Percentiles rank a stretch among this genome's conserved stretches.
Evolutionary conservation across 2,329 filamentous ascomycete species (phyloP).

Genomic region (Aspergillus sp.): DNA sequence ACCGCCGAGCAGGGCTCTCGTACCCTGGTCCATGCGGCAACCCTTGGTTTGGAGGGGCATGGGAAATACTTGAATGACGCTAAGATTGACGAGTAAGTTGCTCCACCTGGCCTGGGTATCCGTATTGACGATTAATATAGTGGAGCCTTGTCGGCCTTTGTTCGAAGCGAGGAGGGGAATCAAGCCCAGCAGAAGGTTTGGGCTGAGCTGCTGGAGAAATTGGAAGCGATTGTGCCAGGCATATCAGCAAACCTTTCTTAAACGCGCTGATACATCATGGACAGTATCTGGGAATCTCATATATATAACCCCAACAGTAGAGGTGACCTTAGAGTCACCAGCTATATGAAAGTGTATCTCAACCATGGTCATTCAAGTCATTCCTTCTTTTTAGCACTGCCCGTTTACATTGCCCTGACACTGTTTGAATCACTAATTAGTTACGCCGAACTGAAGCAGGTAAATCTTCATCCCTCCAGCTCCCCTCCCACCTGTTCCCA

Average conservation of each 20-base stretch:
- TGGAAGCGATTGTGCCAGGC: background rate
- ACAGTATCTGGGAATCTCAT: no score
- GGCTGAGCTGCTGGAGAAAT: slow-evolving; percentile 37
- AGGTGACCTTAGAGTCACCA: no score
- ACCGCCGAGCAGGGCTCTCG: background rate
- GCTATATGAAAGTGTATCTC: no score
- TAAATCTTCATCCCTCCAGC: no score
- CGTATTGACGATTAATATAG: slow-evolving; percentile 1
- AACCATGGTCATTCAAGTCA: no score
- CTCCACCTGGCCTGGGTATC: background rate
- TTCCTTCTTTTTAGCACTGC: no score
- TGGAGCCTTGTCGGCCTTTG: slow-evolving; percentile 34
- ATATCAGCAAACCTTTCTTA: no score
- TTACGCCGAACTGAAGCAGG: no score
- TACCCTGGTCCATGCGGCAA: slow-evolving; percentile 17
- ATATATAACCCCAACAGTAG: no score
- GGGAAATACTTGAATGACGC: slow-evolving; percentile 48
- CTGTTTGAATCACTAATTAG: no score
- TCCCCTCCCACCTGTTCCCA: no score
- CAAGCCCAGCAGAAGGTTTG: slow-evolving; percentile 26
- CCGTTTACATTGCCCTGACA: accelerated
- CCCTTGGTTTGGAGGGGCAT: slow-evolving; percentile 42
- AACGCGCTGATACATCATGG: no score
- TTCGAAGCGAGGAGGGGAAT: slow-evolving; percentile 41
- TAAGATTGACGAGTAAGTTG: slow-evolving; percentile 15